Percentiles rank a stretch among this genome's conserved stretches.
These are phyloP conservation scores for Epichloe festucae DNA, from an alignment of 2,329 filamentous ascomycete species.

Conservation along the genomic window DNA sequence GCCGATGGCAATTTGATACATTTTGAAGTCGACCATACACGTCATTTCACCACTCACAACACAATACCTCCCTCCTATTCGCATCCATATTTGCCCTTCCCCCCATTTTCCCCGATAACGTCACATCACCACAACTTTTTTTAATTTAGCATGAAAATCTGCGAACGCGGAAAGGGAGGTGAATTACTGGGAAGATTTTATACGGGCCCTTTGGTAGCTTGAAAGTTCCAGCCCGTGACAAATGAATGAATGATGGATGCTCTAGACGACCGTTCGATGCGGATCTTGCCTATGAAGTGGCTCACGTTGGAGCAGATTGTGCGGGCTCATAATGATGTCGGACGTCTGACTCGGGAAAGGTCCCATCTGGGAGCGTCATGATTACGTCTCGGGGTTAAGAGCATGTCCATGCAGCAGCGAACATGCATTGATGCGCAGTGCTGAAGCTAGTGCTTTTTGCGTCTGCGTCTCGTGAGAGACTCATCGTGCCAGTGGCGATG, in stretches of 20 bases:
- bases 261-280: constrained; percentile 10
- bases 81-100: constrained; percentile 8
- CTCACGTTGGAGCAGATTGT: constrained; percentile 9
- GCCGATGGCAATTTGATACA: background rate
- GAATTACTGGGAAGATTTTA: constrained; percentile 11
- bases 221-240: constrained; percentile 47
- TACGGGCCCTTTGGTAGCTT: constrained; percentile 48
- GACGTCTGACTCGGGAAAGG: background rate
- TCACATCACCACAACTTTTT: constrained; percentile 16
- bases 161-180: constrained; percentile 13
- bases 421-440: background rate
- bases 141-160: constrained; percentile 23
- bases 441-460: constrained; percentile 15
- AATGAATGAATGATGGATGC: constrained; percentile 10
- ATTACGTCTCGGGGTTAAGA: constrained; percentile 4
- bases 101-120: constrained; percentile 17
- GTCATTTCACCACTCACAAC: background rate
- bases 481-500: constrained; percentile 9
- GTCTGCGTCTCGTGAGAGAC: constrained; percentile 7
- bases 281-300: constrained; percentile 4
- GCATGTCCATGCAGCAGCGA: constrained; percentile 2
- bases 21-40: background rate
- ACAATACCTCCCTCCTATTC: constrained; percentile 5
- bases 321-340: constrained; percentile 5
- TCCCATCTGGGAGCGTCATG: constrained; percentile 4